Evolutionary conservation across 176 grass and related monocot genomes (phyloP), one percentile per base, ranked within the genome.

Genomic region (Hsuehochloa calcarea): DNA sequence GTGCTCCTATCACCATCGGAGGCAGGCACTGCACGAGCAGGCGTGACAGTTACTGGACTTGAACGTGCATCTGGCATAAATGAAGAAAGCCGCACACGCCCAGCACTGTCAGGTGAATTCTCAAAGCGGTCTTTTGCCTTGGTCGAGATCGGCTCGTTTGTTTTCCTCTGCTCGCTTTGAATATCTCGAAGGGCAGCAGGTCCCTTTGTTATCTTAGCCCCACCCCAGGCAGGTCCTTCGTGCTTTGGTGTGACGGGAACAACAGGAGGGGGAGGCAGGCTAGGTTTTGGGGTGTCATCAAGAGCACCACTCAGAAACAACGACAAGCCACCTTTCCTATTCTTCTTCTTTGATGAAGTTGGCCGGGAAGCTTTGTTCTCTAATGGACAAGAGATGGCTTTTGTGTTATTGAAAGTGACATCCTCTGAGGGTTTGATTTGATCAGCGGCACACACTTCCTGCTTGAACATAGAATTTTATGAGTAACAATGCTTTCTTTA

Each of bases 261-360:
- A 82, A 77, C 82, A 56, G 79, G 66, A 54, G 81, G 65, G 56
- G 85, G 66, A 79, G 91, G 90, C 7, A 26, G 81, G 37, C 80
- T 86, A 85, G 44, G 84, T 81, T 90, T 96, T 51, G 91, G 88
- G 80, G 90, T 84, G 85, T 94, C 93, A 69, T 99, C 96, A 58
- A 99, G 93, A 90, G 96, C 96, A 86, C 96, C 93, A 79, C 86
- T 96, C 77, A 99, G 82, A 85, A 99, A 99, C 88, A 96, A 70
- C 13, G 96, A 99, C 50, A 99, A 51, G 25, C 96, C 96, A 69
- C 93, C 96, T 91, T 96, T 99, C 78, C 87, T 90, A 27, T 92
- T 96, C 72, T 99, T 99, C 90, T 99, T 99, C 69, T 96, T 99
- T 81, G 88, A 90, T 38, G 88, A 79, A 71, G 40, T 85, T 81